phyloP scores from a whole-genome alignment of 2,329 filamentous ascomycete genomes.

The Colletotrichum coccodes region DNA sequence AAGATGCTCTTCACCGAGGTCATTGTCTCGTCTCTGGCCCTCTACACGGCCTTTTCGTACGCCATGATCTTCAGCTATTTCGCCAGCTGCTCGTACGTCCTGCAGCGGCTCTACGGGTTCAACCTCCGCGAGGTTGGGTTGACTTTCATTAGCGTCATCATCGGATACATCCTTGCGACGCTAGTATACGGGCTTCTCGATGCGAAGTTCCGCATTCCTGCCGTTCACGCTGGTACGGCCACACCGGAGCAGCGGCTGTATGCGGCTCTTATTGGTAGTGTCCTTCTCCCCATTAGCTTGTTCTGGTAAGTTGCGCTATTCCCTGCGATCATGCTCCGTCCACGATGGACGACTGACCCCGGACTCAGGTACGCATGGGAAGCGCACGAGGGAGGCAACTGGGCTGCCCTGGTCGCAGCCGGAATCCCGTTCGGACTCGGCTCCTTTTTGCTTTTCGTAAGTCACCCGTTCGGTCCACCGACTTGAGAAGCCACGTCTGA shows the following conservation, averaged over 20 bases:
- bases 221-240: background rate
- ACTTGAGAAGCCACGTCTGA: fast-evolving
- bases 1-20: constrained; percentile 46
- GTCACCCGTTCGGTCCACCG: too few species aligned
- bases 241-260: constrained; percentile 35
- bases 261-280: constrained; percentile 34
- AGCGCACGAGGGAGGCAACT: constrained; percentile 38
- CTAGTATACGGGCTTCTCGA: constrained; percentile 30
- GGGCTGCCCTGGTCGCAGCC: constrained; percentile 33
- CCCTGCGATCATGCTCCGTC: too few species aligned
- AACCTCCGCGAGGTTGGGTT: constrained; percentile 22
- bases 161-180: constrained; percentile 28
- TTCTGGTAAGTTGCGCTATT: constrained; percentile 35
- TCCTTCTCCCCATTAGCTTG: constrained; percentile 30
- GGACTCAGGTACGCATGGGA: constrained; percentile 42
- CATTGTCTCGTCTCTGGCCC: constrained; percentile 75
- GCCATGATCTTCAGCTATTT: constrained; percentile 64
- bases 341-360: too few species aligned
- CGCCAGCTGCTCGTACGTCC: constrained; percentile 44
- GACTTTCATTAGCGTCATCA: constrained; percentile 33
- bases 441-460: background rate
- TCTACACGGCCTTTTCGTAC: constrained; percentile 69
- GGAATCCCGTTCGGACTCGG: constrained; percentile 31
- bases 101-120: constrained; percentile 33
- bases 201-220: constrained; percentile 1